Conservation (phyloP, 208 protist genomes). For the Balamuthia mandrillaris region DNA sequence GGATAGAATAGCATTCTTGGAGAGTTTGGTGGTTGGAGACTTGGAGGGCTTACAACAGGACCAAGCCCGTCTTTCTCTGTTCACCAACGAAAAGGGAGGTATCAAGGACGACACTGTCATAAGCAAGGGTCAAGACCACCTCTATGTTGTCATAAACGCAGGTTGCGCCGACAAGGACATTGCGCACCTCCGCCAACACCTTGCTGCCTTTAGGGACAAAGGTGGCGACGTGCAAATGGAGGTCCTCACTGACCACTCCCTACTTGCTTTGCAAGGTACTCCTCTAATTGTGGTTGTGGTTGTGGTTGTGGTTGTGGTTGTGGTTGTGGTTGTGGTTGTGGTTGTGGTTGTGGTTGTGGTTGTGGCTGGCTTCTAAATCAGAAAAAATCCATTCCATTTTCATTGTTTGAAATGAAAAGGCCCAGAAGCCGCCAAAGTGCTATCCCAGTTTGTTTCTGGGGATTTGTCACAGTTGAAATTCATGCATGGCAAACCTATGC, state of each 20-base stretch:
- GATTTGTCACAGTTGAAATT: constrained; percentile 64
- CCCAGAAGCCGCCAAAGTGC: constrained; percentile 44
- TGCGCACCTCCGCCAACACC: constrained; percentile 72
- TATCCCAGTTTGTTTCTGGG: constrained; percentile 1
- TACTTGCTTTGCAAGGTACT: constrained; percentile 36
- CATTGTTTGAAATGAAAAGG: not conserved
- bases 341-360: not conserved
- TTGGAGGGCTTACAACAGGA: constrained; percentile 62
- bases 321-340: not conserved
- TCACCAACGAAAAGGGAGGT: constrained; percentile 84
- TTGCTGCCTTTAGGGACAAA: constrained; percentile 56
- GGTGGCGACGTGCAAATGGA: constrained; percentile 79
- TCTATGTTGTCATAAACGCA: constrained; percentile 91
- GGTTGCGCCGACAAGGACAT: constrained; percentile 91
- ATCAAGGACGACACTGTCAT: constrained; percentile 91
- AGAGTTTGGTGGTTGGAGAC: constrained; percentile 83
- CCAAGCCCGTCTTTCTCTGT: constrained; percentile 77
- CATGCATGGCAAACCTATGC: constrained; percentile 70
- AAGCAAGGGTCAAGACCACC: constrained; percentile 79
- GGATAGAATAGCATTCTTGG: constrained; percentile 87
- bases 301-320: not conserved
- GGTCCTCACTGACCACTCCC: constrained; percentile 42
- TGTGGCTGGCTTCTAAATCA: not conserved
- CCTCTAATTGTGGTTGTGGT: not conserved
- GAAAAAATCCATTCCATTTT: not conserved